Evolutionary conservation across 257 asterid species (phyloP).

Genomic region (Solanum boliviense): DNA sequence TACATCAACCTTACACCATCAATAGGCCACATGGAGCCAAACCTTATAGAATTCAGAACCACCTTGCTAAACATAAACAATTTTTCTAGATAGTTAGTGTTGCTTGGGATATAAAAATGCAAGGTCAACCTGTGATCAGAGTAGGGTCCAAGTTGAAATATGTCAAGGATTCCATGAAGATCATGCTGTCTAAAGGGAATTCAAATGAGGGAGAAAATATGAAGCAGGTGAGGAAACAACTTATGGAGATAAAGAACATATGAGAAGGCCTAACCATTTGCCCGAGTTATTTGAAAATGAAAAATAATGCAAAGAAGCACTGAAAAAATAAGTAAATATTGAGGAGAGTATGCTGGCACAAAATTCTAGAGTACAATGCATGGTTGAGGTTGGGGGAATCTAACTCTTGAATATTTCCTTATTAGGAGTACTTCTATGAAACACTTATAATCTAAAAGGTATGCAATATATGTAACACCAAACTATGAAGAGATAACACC

Average conservation of each 20-base stretch:
- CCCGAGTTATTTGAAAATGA: background rate
- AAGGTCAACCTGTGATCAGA: background rate
- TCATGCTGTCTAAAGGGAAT: background rate
- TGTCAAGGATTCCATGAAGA: background rate
- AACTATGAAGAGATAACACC: background rate
- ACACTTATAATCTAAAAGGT: too few species aligned
- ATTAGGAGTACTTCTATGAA: background rate
- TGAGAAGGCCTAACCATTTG: background rate
- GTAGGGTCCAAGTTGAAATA: background rate
- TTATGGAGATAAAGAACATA: background rate
- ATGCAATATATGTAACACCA: background rate
- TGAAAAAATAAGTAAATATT: background rate
- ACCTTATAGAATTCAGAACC: background rate
- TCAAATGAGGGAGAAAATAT: background rate
- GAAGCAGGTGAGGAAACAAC: background rate
- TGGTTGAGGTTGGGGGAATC: background rate
- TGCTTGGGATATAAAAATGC: too few species aligned
- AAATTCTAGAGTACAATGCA: background rate
- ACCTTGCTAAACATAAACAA: too few species aligned
- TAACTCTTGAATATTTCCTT: background rate
- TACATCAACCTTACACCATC: too few species aligned
- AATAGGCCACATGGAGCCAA: too few species aligned
- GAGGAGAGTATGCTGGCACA: background rate
- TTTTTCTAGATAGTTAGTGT: background rate
- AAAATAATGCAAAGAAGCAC: background rate